Evolutionary conservation across 2,329 filamentous ascomycete genomes (phyloP).

Genomic region (Cryphonectria parasitica): DNA sequence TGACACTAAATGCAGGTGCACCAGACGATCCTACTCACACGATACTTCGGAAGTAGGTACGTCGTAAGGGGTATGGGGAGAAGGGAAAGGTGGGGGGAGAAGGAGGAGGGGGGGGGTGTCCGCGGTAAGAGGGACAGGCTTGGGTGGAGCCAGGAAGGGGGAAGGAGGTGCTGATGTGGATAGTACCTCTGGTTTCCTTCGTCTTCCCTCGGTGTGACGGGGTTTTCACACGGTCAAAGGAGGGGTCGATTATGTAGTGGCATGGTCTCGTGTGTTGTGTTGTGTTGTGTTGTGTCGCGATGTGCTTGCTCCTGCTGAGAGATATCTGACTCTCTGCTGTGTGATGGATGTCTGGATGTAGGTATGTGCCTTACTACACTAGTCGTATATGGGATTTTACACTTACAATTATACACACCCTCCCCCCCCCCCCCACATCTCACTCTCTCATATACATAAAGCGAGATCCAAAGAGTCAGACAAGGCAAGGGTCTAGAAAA

Average conservation of each 20-base stretch:
- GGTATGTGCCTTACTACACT: neutral
- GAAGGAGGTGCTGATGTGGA: neutral
- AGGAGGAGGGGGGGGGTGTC: no score
- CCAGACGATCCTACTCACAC: conserved; percentile 1
- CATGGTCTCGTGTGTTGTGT: no score
- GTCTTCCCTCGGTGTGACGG: no score
- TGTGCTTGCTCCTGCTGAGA: neutral
- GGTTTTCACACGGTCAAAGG: no score
- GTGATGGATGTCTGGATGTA: neutral
- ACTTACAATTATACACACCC: neutral
- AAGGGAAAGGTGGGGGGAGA: no score
- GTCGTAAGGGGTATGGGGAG: neutral
- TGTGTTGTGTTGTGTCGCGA: no score
- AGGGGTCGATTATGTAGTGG: no score
- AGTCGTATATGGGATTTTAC: neutral
- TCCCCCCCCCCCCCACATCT: no score
- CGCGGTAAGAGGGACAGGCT: neutral
- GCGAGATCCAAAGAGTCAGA: neutral
- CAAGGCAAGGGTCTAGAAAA: neutral
- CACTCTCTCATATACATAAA: neutral
- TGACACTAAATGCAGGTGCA: neutral
- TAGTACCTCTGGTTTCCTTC: neutral
- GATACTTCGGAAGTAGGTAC: conserved; percentile 5
- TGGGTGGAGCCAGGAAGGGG: neutral
- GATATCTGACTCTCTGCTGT: neutral